A percentile compares a stretch with the other conserved stretches of the same genome.
Conservation (phyloP, 2,329 filamentous ascomycete genomes). For the Xylariaceae sp. region DNA sequence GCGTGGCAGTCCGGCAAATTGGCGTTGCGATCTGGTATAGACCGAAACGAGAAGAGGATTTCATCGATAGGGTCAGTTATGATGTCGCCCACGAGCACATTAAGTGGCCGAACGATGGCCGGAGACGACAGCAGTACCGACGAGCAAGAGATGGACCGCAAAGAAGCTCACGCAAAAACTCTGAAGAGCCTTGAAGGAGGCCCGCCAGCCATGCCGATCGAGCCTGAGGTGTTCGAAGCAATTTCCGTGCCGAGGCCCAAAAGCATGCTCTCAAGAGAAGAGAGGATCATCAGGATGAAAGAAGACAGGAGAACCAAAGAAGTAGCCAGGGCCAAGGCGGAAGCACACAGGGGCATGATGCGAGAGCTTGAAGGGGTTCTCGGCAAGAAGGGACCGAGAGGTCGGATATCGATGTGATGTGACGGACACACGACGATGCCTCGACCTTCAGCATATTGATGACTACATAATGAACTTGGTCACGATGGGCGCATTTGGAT, state of each 20-base stretch:
- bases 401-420: slow-evolving; percentile 25
- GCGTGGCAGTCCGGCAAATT: slow-evolving; percentile 86
- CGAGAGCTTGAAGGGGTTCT: slow-evolving; percentile 91
- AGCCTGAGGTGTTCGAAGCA: slow-evolving; percentile 85
- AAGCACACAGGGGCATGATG: slow-evolving; percentile 85
- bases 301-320: slow-evolving; percentile 79
- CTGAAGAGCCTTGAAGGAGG: slow-evolving; percentile 38
- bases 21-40: slow-evolving; percentile 76
- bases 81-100: slow-evolving; percentile 56
- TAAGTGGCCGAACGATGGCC: slow-evolving; percentile 65
- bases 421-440: not conserved
- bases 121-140: slow-evolving; percentile 53
- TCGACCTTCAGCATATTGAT: not conserved
- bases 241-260: slow-evolving; percentile 71
- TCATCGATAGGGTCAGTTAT: slow-evolving; percentile 56
- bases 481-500: not conserved
- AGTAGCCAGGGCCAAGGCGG: slow-evolving; percentile 65
- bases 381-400: slow-evolving; percentile 42
- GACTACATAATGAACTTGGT: not conserved
- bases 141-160: slow-evolving; percentile 52
- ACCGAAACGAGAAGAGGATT: slow-evolving; percentile 70
- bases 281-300: slow-evolving; percentile 81
- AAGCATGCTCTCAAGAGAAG: slow-evolving; percentile 73
- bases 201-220: slow-evolving; percentile 57
- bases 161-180: slow-evolving; percentile 65